phyloP scores from a whole-genome alignment of 257 asterid genomes.

The Nicotiana otophora region DNA sequence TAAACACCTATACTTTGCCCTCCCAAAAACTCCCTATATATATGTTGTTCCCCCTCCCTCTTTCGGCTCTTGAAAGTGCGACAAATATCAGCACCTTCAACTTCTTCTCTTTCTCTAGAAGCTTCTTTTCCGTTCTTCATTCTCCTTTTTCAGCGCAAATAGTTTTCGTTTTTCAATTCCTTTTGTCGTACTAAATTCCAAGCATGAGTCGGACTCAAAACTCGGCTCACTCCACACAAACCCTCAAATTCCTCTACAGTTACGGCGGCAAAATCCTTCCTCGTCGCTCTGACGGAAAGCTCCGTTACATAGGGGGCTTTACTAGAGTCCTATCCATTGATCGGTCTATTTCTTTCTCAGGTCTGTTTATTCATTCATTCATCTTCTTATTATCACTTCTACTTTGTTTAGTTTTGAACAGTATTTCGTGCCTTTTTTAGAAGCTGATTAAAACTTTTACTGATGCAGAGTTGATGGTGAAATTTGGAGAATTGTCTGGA shows the following conservation, averaged over 20 bases:
- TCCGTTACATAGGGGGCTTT: conserved; percentile 73
- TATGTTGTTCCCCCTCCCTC: not conserved
- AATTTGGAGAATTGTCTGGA: conserved; percentile 70
- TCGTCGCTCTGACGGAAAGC: conserved; percentile 61
- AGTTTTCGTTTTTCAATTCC: not conserved
- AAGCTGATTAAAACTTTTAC: not conserved
- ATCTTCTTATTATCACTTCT: not conserved
- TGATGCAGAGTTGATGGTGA: conserved; percentile 56
- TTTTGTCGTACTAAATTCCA: not conserved
- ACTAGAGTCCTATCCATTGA: conserved; percentile 73
- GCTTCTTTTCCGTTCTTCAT: not conserved
- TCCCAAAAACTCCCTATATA: not conserved
- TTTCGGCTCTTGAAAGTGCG: not conserved
- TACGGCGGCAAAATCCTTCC: conserved; percentile 70
- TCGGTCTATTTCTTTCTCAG: conserved; percentile 25
- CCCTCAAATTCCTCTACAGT: conserved; percentile 74
- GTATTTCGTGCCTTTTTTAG: not conserved
- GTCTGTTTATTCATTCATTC: not conserved
- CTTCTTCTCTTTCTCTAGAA: conserved; percentile 11
- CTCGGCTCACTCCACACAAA: conserved; percentile 6
- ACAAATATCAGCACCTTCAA: not conserved
- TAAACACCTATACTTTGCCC: no score
- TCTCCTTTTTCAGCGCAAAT: not conserved
- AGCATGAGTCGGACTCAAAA: conserved; percentile 30
- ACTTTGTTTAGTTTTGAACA: not conserved